Evolutionary conservation across 352 stramenopile genomes (phyloP).

Genomic region (Plasmopara muralis): DNA sequence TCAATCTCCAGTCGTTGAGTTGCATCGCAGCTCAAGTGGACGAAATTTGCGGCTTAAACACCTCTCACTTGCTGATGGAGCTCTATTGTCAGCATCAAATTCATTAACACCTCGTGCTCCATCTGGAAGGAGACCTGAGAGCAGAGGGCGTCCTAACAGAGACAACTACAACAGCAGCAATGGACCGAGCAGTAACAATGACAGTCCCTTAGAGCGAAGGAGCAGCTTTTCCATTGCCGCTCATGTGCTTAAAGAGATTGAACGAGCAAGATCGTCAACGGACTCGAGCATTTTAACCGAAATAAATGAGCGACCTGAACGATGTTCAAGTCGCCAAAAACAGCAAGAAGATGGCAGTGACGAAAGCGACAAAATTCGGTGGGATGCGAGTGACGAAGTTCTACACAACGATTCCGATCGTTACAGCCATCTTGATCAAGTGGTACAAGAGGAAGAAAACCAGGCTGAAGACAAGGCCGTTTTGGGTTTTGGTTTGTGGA

Average conservation of each 20-base stretch:
- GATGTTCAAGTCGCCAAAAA: slow-evolving; percentile 9
- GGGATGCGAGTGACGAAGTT: slow-evolving; percentile 13
- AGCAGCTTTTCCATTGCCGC: slow-evolving; percentile 61
- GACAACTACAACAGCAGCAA: slow-evolving; percentile 16
- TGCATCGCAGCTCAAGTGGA: slow-evolving; percentile 47
- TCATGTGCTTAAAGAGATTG: slow-evolving; percentile 41
- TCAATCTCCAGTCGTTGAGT: slow-evolving; percentile 27
- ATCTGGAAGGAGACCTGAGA: slow-evolving; percentile 24
- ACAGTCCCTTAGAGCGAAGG: slow-evolving; percentile 32
- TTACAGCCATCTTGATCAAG: slow-evolving; percentile 3
- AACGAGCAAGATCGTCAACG: slow-evolving; percentile 24
- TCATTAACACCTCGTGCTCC: slow-evolving; percentile 39
- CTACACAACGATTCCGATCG: slow-evolving; percentile 11
- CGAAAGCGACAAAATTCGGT: slow-evolving; percentile 20
- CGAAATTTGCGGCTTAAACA: slow-evolving; percentile 44
- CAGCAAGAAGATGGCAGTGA: slow-evolving; percentile 22
- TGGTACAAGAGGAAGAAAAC: slow-evolving; percentile 1
- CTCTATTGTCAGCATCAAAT: slow-evolving; percentile 28
- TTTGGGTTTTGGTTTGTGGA: slow-evolving; percentile 56
- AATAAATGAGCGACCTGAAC: slow-evolving; percentile 20
- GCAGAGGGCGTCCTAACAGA: slow-evolving; percentile 23
- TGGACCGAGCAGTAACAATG: slow-evolving; percentile 1
- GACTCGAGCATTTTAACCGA: slow-evolving; percentile 12
- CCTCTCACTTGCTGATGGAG: slow-evolving; percentile 26
- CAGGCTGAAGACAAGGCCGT: slow-evolving; percentile 24